Conservation (phyloP, 2,329 filamentous ascomycete species). For the Phialocephala sp. region DNA sequence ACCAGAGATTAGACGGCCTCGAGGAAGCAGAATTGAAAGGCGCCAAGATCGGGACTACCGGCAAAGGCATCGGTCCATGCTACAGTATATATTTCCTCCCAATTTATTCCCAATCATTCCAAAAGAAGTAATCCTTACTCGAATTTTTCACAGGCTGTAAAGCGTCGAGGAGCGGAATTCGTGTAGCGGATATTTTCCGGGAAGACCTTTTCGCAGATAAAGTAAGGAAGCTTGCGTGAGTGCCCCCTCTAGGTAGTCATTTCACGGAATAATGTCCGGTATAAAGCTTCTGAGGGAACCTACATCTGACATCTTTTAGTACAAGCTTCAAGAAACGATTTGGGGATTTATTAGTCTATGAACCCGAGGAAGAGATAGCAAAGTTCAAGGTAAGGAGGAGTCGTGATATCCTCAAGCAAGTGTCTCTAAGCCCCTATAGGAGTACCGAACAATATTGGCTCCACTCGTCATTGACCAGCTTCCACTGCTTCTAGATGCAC, state of each 20-base stretch:
- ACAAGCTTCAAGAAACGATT: constrained; percentile 70
- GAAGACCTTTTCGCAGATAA: constrained; percentile 69
- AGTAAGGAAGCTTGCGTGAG: constrained; percentile 61
- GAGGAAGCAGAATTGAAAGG: constrained; percentile 60
- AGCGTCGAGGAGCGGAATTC: constrained; percentile 69
- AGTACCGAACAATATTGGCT: constrained; percentile 61
- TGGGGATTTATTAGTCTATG: constrained; percentile 67
- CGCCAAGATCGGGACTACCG: constrained; percentile 52
- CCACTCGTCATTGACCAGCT: constrained; percentile 68
- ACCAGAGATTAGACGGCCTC: constrained; percentile 71
- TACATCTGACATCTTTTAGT: constrained; percentile 11
- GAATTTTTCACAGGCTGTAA: constrained; percentile 45
- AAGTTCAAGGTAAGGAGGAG: constrained; percentile 55
- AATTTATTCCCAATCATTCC: too few species aligned
- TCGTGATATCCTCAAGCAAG: neutral
- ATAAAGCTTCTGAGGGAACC: neutral
- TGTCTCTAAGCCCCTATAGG: neutral
- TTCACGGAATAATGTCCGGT: neutral
- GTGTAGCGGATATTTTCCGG: constrained; percentile 71
- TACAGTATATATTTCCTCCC: constrained; percentile 51
- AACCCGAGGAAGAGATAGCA: constrained; percentile 72
- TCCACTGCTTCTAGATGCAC: constrained; percentile 65
- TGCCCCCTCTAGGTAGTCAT: neutral
- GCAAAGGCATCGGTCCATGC: constrained; percentile 57
- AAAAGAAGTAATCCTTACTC: too few species aligned